Conservation (phyloP, 2,329 filamentous ascomycete species). For the Nothomitra cinnamomea region DNA sequence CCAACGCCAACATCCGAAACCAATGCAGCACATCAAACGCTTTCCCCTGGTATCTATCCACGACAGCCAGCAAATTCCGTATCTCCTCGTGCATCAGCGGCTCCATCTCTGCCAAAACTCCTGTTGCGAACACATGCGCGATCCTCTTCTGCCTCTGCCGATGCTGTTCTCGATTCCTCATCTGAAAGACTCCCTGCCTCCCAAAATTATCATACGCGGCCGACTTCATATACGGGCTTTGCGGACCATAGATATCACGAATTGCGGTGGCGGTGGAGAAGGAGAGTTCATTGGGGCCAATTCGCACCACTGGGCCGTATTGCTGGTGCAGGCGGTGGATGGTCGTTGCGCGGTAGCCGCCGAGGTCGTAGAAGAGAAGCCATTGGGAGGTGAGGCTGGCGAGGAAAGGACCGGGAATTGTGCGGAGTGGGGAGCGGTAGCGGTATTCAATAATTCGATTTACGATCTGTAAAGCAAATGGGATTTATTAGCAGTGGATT, state of each 20-base stretch:
- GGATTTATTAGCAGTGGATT: no score
- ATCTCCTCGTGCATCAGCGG: constrained; percentile 8
- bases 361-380: not conserved
- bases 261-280: constrained; percentile 17
- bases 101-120: constrained; percentile 9
- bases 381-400: not conserved
- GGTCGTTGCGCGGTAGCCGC: not conserved
- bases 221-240: constrained; percentile 17
- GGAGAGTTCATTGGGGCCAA: constrained; percentile 20
- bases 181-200: constrained; percentile 9
- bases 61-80: not conserved
- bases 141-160: constrained; percentile 8
- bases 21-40: constrained; percentile 9
- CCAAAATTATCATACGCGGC: constrained; percentile 14
- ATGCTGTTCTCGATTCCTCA: constrained; percentile 9
- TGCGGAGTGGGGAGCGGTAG: not conserved
- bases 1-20: constrained; percentile 11
- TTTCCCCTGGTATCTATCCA: constrained; percentile 4
- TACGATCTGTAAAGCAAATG: no score
- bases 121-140: constrained; percentile 9
- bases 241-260: constrained; percentile 17
- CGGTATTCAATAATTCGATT: not conserved
- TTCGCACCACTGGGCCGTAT: constrained; percentile 20
- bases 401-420: not conserved
- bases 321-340: constrained; percentile 13